These are phyloP conservation scores for Psidium friedrichsthalianum DNA, from an alignment of 345 rosid species.

Conservation along the genomic window DNA sequence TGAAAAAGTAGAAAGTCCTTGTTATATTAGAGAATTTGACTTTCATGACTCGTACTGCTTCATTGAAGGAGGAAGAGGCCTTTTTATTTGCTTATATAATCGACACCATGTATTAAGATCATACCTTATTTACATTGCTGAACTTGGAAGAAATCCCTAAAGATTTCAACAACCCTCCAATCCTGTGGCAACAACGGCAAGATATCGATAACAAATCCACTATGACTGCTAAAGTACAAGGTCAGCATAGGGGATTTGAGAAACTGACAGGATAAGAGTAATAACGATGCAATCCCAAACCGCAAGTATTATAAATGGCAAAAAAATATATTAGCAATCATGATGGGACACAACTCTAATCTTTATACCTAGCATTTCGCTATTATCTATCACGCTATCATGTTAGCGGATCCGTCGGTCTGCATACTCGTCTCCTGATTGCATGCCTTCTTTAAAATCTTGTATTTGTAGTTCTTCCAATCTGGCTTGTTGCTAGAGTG, in stretches of 20 bases:
- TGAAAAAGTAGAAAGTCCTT: background rate
- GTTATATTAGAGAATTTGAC: background rate
- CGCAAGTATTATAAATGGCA: too few relatives aligned
- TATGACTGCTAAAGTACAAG: background rate
- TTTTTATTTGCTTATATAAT: background rate
- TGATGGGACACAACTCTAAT: too few relatives aligned
- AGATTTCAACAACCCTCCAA: accelerated
- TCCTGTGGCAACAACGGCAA: background rate
- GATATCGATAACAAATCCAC: background rate
- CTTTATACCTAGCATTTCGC: too few relatives aligned
- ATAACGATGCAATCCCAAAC: too few relatives aligned
- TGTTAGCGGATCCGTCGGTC: too few relatives aligned
- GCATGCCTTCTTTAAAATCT: background rate
- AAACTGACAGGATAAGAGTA: too few relatives aligned
- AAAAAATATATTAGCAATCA: too few relatives aligned
- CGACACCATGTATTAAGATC: background rate
- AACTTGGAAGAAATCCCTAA: background rate
- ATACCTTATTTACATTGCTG: background rate
- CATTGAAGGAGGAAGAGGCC: background rate
- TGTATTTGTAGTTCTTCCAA: too few relatives aligned
- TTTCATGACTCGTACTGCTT: background rate
- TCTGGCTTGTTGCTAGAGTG: too few relatives aligned
- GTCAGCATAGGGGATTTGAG: too few relatives aligned
- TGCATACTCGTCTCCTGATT: background rate
- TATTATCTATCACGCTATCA: too few relatives aligned